phyloP scores from a whole-genome alignment of 306 rosid species.

The Carpinus viminea region DNA sequence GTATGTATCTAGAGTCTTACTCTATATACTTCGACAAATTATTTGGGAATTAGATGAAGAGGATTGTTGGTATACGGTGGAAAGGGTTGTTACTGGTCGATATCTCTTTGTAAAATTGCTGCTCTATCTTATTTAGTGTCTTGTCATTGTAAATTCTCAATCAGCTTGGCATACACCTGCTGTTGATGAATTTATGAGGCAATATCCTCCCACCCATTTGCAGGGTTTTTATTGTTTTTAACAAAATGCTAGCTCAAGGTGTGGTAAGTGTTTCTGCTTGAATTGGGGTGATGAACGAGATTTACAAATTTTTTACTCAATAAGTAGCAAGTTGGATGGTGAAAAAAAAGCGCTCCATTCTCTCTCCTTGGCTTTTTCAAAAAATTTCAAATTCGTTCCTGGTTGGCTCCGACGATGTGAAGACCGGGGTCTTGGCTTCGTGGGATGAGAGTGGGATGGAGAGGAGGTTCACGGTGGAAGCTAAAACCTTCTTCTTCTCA shows the following conservation, averaged over 20 bases:
- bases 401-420: no score
- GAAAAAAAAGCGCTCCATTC: no score
- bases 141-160: background rate
- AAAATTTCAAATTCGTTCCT: no score
- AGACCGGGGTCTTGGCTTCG: no score
- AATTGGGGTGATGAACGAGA: no score
- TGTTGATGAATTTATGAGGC: background rate
- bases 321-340: no score
- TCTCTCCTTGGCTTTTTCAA: no score
- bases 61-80: background rate
- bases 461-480: no score
- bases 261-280: background rate
- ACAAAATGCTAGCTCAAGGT: background rate
- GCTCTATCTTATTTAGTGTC: slow-evolving; percentile 2
- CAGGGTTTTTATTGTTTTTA: background rate
- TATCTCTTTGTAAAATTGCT: slow-evolving; percentile 1
- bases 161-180: background rate
- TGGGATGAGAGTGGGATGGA: no score
- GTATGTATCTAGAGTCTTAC: background rate
- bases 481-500: no score
- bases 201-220: background rate
- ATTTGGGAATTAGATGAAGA: background rate
- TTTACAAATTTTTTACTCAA: no score
- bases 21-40: no score
- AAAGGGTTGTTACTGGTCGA: background rate